Percentiles rank a stretch among this genome's conserved stretches.
phyloP scores from a whole-genome alignment of 352 stramenopile genomes.

The Phytophthora constricta region DNA sequence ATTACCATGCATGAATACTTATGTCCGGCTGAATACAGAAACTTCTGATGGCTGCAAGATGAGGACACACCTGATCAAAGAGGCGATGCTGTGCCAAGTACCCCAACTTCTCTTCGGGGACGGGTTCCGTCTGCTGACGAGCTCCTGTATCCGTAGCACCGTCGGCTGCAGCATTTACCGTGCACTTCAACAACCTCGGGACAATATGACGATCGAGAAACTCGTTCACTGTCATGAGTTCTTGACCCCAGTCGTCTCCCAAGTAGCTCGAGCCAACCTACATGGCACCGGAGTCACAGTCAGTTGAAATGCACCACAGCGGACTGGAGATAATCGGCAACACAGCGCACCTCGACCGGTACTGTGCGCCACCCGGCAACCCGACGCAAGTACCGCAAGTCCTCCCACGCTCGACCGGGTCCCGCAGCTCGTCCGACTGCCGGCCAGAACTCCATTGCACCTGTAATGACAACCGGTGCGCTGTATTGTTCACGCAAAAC shows the following conservation, averaged over 20 bases:
- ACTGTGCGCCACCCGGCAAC: conserved; percentile 81
- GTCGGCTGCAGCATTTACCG: background rate
- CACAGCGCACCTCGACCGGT: conserved; percentile 68
- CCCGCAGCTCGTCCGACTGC: conserved; percentile 52
- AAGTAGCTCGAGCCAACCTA: conserved; percentile 84
- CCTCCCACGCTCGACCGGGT: conserved; percentile 53
- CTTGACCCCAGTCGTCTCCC: conserved; percentile 78
- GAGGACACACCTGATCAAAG: conserved; percentile 90
- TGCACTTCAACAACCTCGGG: background rate
- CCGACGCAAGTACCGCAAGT: conserved; percentile 72
- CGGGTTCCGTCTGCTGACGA: background rate
- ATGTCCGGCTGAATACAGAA: too few relatives aligned
- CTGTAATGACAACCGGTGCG: conserved; percentile 75
- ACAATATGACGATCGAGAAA: conserved; percentile 75
- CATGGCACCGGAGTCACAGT: background rate
- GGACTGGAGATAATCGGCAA: background rate
- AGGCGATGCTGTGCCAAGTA: conserved; percentile 92
- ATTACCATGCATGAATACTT: conserved; percentile 14
- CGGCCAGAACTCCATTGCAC: conserved; percentile 84
- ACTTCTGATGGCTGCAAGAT: too few relatives aligned
- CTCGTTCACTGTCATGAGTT: conserved; percentile 83
- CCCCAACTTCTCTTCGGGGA: conserved; percentile 33
- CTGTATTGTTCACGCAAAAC: conserved; percentile 35
- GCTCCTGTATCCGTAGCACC: background rate
- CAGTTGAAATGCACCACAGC: background rate